phyloP scores from a whole-genome alignment of 768 basidiomycete species.

The Suillus variegatus region DNA sequence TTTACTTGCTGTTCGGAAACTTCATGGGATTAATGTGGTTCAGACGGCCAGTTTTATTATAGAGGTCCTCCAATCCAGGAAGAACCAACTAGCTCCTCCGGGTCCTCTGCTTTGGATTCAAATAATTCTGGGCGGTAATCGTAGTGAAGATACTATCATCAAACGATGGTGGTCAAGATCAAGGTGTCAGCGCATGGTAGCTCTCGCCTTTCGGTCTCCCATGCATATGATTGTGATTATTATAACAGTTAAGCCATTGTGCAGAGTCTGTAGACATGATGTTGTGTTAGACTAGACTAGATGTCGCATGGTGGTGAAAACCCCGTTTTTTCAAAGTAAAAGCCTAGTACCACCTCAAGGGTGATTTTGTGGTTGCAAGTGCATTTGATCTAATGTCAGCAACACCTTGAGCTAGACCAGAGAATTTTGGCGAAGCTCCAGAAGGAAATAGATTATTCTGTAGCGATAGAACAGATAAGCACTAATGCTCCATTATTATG shows the following conservation, averaged over 20 bases:
- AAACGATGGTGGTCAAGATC: not conserved
- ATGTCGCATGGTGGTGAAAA: not conserved
- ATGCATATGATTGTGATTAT: not conserved
- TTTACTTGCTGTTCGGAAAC: not conserved
- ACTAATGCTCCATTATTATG: not conserved
- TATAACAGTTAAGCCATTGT: not conserved
- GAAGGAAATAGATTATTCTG: too few relatives aligned
- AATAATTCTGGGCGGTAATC: not conserved
- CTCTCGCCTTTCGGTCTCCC: not conserved
- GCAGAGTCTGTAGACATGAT: not conserved
- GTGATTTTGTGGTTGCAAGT: too few relatives aligned
- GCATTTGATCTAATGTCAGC: too few relatives aligned
- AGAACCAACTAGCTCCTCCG: conserved; percentile 9
- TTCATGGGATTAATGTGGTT: not conserved
- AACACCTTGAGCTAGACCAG: too few relatives aligned
- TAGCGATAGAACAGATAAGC: not conserved
- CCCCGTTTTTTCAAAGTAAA: not conserved
- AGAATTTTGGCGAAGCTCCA: too few relatives aligned
- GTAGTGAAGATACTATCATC: not conserved
- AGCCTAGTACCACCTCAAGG: too few relatives aligned
- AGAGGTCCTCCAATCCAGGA: conserved; percentile 42
- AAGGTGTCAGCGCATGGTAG: not conserved
- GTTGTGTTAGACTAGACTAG: not conserved
- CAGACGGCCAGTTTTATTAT: conserved; percentile 47
- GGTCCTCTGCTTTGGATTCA: not conserved